phyloP scores from a whole-genome alignment of 805 yeast genomes.

The Ogataea paraovalis region DNA sequence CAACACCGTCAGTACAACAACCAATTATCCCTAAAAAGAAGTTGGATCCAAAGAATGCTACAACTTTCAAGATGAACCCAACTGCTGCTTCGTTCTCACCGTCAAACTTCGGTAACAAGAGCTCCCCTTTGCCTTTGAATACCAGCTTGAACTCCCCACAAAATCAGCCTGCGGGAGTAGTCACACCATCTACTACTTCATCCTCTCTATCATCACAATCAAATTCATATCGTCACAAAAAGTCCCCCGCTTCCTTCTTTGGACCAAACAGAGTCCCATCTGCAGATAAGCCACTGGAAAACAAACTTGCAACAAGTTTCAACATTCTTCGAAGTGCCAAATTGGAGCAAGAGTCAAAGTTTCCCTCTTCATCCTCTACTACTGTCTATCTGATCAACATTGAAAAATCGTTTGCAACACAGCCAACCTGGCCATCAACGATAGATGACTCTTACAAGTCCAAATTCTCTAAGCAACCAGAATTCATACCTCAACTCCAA shows the following conservation, averaged over 20 bases:
- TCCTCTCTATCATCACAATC: conserved; percentile 1
- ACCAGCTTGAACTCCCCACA: conserved; percentile 1
- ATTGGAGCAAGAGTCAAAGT: conserved; percentile 17
- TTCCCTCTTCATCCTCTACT: conserved; percentile 16
- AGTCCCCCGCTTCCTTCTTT: conserved; percentile 32
- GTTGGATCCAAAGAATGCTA: conserved; percentile 50
- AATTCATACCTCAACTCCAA: conserved; percentile 37
- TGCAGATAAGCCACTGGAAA: conserved; percentile 14
- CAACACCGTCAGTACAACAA: conserved; percentile 5
- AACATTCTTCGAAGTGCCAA: conserved; percentile 50
- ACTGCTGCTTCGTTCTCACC: conserved; percentile 67
- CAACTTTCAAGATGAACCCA: conserved; percentile 66
- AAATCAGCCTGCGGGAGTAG: neutral
- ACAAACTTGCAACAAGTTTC: conserved; percentile 41
- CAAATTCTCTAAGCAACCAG: conserved; percentile 42
- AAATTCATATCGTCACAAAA: conserved; percentile 11
- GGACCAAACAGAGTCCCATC: conserved; percentile 30
- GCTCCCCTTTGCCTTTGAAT: conserved; percentile 14
- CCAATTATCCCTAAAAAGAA: conserved; percentile 37
- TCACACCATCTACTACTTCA: conserved; percentile 3
- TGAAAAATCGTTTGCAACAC: conserved; percentile 65
- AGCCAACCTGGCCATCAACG: conserved; percentile 73
- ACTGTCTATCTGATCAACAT: conserved; percentile 36
- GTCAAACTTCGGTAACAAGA: conserved; percentile 16
- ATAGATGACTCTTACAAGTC: conserved; percentile 46